Percentiles rank a stretch among this genome's conserved stretches.
Conservation (phyloP, 129 eudicot genomes). For the Mikania micrantha region DNA sequence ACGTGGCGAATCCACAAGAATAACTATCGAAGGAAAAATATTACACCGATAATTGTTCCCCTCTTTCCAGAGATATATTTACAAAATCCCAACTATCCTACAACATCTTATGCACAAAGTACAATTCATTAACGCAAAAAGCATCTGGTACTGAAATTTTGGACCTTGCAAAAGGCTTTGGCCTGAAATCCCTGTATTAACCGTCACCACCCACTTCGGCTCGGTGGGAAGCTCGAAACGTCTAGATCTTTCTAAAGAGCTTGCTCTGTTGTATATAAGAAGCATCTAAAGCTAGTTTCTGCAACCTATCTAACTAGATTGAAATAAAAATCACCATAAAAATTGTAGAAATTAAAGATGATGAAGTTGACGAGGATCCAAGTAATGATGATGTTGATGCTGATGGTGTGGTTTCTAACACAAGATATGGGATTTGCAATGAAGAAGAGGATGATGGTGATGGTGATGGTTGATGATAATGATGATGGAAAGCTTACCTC, state of each 20-base stretch:
- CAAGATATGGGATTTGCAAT: constrained; percentile 13
- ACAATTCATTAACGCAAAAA: not conserved
- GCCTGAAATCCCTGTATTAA: constrained; percentile 30
- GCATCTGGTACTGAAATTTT: constrained; percentile 3
- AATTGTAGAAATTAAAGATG: too few relatives aligned
- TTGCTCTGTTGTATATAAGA: not conserved
- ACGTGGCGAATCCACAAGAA: constrained; percentile 11
- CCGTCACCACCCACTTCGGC: constrained; percentile 24
- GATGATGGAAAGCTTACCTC: constrained; percentile 12
- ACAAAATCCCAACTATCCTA: not conserved
- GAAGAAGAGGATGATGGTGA: constrained; percentile 20
- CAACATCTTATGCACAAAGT: not conserved
- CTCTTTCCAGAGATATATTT: not conserved
- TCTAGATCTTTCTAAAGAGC: constrained; percentile 8
- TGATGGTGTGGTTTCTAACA: constrained; percentile 11
- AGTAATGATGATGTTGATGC: constrained; percentile 1
- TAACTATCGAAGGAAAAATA: not conserved
- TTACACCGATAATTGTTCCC: constrained; percentile 3
- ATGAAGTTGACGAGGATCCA: constrained; percentile 12
- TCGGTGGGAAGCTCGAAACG: constrained; percentile 19
- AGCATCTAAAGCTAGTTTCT: too few relatives aligned
- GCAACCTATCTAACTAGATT: not conserved
- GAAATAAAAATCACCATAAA: not conserved
- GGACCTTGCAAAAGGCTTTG: not conserved
- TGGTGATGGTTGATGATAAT: not conserved